Percentiles rank a stretch among this genome's conserved stretches.
Conservation (phyloP, 2,329 filamentous ascomycete species). For the Falciphora oryzae region DNA sequence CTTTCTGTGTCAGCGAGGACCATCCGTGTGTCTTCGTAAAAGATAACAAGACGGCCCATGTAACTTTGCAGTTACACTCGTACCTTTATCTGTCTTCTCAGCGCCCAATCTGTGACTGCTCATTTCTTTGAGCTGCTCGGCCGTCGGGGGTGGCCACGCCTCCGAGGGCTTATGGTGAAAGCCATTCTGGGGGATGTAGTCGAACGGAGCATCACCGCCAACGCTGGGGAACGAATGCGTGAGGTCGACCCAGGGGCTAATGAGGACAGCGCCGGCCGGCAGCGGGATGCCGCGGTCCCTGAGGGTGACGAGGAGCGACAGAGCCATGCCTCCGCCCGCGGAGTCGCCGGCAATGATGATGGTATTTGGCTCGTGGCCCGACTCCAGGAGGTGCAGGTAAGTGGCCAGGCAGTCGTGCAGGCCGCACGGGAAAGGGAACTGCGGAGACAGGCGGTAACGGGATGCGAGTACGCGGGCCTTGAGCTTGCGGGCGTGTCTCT, state of each 20-base stretch:
- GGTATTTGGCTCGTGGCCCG: conserved; percentile 68
- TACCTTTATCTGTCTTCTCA: conserved; percentile 30
- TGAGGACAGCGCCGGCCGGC: conserved; percentile 82
- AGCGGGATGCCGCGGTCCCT: conserved; percentile 78
- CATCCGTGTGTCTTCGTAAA: not conserved
- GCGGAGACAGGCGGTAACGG: conserved; percentile 79
- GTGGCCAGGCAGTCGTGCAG: conserved; percentile 84
- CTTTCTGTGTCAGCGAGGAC: not conserved
- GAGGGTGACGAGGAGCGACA: conserved; percentile 72
- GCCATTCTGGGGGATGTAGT: conserved; percentile 83
- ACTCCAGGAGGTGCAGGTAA: conserved; percentile 71
- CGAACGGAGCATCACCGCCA: conserved; percentile 62
- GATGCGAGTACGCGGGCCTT: conserved; percentile 86
- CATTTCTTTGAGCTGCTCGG: conserved; percentile 60
- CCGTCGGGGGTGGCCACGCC: conserved; percentile 88
- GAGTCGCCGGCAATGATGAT: conserved; percentile 90
- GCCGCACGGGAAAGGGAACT: conserved; percentile 93
- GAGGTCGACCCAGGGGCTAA: conserved; percentile 94
- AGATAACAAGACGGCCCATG: not conserved
- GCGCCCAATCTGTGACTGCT: conserved; percentile 37
- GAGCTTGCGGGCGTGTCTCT: conserved; percentile 89
- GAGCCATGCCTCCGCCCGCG: conserved; percentile 84
- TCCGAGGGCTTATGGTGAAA: conserved; percentile 87
- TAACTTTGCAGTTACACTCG: not conserved
- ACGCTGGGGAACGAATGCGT: conserved; percentile 94